A percentile compares a stretch with the other conserved stretches of the same genome.
Evolutionary conservation across 352 stramenopile genomes (phyloP).

Genomic region (Pythium myriotylum): DNA sequence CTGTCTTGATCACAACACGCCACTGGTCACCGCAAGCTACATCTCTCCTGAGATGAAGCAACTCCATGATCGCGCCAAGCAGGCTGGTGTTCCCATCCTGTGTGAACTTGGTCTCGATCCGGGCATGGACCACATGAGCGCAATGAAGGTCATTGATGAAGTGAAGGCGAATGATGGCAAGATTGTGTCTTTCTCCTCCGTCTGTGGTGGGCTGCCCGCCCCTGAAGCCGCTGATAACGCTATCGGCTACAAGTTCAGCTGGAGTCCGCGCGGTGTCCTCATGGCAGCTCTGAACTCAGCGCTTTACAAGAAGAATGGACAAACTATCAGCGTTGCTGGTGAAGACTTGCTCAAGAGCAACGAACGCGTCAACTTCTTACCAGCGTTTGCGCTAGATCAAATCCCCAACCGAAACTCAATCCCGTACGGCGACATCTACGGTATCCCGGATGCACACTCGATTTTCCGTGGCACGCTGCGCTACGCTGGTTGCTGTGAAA

Average conservation of each 20-base stretch:
- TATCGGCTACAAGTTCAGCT: slow-evolving; percentile 98
- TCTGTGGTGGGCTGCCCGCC: slow-evolving; percentile 94
- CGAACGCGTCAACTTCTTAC: slow-evolving; percentile 85
- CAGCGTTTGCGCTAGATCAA: slow-evolving; percentile 93
- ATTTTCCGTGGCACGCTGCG: slow-evolving; percentile 95
- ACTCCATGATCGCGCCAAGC: slow-evolving; percentile 73
- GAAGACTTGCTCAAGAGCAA: slow-evolving; percentile 89
- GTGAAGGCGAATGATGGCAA: slow-evolving; percentile 89
- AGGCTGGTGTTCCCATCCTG: slow-evolving; percentile 90
- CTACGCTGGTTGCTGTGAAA: slow-evolving; percentile 92
- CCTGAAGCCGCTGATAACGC: slow-evolving; percentile 95
- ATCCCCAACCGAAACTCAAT: slow-evolving; percentile 96
- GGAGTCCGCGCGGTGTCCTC: slow-evolving; percentile 95
- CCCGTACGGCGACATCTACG: slow-evolving; percentile 93
- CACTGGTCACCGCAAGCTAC: slow-evolving; percentile 96
- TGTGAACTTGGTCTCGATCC: slow-evolving; percentile 96
- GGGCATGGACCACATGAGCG: slow-evolving; percentile 97
- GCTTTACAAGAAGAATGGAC: slow-evolving; percentile 84
- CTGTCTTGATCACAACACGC: slow-evolving; percentile 85
- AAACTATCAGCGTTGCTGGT: slow-evolving; percentile 83
- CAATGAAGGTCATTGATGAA: slow-evolving; percentile 97
- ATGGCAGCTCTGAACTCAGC: slow-evolving; percentile 91
- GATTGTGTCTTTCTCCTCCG: slow-evolving; percentile 92
- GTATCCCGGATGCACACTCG: slow-evolving; percentile 90
- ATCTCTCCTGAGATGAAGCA: slow-evolving; percentile 93